Evolutionary conservation across 352 stramenopile species (phyloP), one percentile per base, ranked within the genome.

Genomic region (Phytophthora constricta): DNA sequence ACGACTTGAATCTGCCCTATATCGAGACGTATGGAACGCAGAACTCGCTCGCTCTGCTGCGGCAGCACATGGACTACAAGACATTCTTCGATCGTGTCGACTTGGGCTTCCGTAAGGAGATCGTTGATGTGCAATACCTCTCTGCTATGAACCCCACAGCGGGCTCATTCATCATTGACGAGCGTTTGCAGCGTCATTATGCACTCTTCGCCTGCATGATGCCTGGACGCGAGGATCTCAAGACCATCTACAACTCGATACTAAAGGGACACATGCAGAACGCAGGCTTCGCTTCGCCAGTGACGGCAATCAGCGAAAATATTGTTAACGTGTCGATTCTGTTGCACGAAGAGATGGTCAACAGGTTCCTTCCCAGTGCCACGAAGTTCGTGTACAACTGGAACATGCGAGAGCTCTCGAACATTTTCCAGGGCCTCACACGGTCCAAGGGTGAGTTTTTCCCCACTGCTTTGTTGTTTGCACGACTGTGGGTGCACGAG

Each of bases 361-460:
- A 94, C 37, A 95, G 96, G 46, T 99, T 99, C 74, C 72, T 99
- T 5, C 96, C 96, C 3, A 98, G 91, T 39, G 96, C 96, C 42
- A 95, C 98, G n/a, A 98, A 98, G 70, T 99, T 99, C 69, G 98
- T 98, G 62, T 99, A 99, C 81, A 99, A 99, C 68, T 99, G 97
- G 96, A 99, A 99, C 76, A 98, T 96, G 95, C 90, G 96, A 16
- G 95, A 99, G 62, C 77, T 99, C 4, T 97, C 88, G 5, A 99
- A 99, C 57, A 96, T 99, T 50, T 98, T 99, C 70, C 97, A 99
- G 76, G 94, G 95, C 3, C 83, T 97, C 25, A 98, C 92, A 31
- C 86, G 93, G 3, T 93, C 95, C 8, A 98, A 97, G 65, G 86
- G 88, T 22, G 92, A 98, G 39, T 98, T 97, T 68, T 99, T 97